Percentiles rank a stretch among this genome's conserved stretches.
Evolutionary conservation across 805 yeast genomes (phyloP).

Genomic region (Clavispora phyllophila): DNA sequence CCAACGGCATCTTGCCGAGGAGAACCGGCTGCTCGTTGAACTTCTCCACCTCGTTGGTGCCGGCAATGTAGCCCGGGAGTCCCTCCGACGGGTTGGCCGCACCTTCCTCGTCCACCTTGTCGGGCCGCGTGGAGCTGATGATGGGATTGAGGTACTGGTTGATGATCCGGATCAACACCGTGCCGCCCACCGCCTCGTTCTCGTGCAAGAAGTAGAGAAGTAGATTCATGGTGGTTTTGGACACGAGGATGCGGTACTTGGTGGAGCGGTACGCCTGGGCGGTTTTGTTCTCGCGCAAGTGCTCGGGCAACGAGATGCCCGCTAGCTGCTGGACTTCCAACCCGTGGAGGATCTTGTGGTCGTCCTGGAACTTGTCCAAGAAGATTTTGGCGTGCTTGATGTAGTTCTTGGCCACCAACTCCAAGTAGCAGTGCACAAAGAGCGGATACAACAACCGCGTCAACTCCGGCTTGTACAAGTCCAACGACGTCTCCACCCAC

Average conservation of each 20-base stretch:
- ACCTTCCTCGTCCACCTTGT: constrained; percentile 38
- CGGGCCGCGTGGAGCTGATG: constrained; percentile 37
- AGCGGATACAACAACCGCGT: constrained; percentile 82
- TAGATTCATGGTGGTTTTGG: constrained; percentile 80
- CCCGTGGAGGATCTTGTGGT: constrained; percentile 72
- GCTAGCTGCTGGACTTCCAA: constrained; percentile 68
- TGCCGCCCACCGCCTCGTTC: constrained; percentile 89
- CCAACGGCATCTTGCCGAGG: constrained; percentile 81
- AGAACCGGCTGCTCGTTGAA: constrained; percentile 71
- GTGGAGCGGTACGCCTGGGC: constrained; percentile 70
- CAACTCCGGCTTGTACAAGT: constrained; percentile 85
- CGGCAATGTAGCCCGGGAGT: constrained; percentile 40
- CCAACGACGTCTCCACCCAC: constrained; percentile 90
- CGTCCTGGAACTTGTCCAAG: constrained; percentile 67
- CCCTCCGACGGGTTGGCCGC: constrained; percentile 51
- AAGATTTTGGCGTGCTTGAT: constrained; percentile 63
- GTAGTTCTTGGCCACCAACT: constrained; percentile 63
- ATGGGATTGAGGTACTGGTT: constrained; percentile 72
- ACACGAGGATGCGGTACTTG: constrained; percentile 69
- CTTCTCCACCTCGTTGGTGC: constrained; percentile 47
- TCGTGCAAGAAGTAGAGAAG: constrained; percentile 84
- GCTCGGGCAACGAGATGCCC: constrained; percentile 74
- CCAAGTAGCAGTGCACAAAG: constrained; percentile 84
- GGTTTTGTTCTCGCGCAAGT: constrained; percentile 73
- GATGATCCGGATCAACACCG: constrained; percentile 75